Percentiles rank a stretch among this genome's conserved stretches.
These are phyloP conservation scores for Metschnikowia chrysomelidarum DNA, from an alignment of 805 yeast genomes.

Conservation along the genomic window DNA sequence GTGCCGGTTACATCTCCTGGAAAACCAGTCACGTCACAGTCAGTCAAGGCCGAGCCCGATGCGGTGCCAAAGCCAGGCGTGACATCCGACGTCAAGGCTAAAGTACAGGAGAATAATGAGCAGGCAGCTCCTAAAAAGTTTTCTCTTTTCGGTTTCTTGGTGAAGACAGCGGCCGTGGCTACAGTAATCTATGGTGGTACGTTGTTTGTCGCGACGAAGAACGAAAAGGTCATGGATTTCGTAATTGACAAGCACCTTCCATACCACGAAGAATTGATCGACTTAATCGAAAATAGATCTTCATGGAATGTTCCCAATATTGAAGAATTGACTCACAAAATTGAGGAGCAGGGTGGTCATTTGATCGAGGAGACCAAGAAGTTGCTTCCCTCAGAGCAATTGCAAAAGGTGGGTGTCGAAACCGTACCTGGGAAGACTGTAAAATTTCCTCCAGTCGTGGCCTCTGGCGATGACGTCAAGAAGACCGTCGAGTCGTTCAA, in stretches of 20 bases:
- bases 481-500: slow-evolving; percentile 39
- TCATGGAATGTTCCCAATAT: slow-evolving; percentile 25
- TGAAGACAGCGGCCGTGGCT: slow-evolving; percentile 28
- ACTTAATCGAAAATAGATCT: slow-evolving; percentile 36
- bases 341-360: slow-evolving; percentile 33
- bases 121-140: slow-evolving; percentile 20
- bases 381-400: slow-evolving; percentile 38
- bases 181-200: slow-evolving; percentile 38
- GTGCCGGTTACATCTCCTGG: slow-evolving; percentile 14
- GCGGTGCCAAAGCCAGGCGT: slow-evolving; percentile 8
- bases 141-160: slow-evolving; percentile 30
- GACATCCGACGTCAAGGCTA: slow-evolving; percentile 17
- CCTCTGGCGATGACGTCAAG: slow-evolving; percentile 28
- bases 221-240: slow-evolving; percentile 43
- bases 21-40: slow-evolving; percentile 18
- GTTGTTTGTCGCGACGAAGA: slow-evolving; percentile 41
- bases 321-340: slow-evolving; percentile 30
- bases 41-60: slow-evolving; percentile 14
- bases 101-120: slow-evolving; percentile 19
- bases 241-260: slow-evolving; percentile 44
- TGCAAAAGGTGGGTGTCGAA: slow-evolving; percentile 40
- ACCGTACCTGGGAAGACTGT: slow-evolving; percentile 28
- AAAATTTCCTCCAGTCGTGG: slow-evolving; percentile 33
- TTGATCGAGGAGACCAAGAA: slow-evolving; percentile 37
- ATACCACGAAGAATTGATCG: slow-evolving; percentile 40